Conservation (phyloP, 768 basidiomycete genomes). For the Lepiota subincarnata region DNA sequence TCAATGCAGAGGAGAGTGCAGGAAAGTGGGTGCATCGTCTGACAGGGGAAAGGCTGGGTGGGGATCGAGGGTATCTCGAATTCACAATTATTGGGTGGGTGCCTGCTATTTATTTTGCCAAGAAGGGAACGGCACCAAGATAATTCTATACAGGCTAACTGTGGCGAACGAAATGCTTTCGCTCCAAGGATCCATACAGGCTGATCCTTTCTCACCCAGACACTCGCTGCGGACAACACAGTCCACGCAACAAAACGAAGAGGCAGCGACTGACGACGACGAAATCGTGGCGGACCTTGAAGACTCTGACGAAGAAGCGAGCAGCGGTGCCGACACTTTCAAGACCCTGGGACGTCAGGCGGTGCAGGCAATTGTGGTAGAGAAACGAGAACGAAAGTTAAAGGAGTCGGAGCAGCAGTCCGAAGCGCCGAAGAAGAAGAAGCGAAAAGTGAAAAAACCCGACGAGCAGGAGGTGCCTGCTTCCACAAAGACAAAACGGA, state of each 20-base stretch:
- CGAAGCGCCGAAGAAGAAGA: slow-evolving; percentile 12
- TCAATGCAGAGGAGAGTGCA: slow-evolving; percentile 33
- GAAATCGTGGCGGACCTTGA: slow-evolving; percentile 13
- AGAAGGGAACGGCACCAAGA: slow-evolving; percentile 3
- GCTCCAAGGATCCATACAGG: slow-evolving; percentile 76
- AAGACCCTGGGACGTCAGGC: slow-evolving; percentile 18
- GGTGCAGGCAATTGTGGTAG: slow-evolving; percentile 15
- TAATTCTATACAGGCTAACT: slow-evolving; percentile 53
- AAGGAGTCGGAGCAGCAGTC: background rate
- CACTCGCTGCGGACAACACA: slow-evolving; percentile 34
- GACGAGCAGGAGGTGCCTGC: slow-evolving; percentile 16
- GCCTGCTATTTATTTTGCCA: background rate
- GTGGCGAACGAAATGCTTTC: slow-evolving; percentile 94
- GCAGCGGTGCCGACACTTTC: slow-evolving; percentile 19
- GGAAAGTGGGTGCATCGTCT: slow-evolving; percentile 79
- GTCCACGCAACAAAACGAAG: slow-evolving; percentile 17
- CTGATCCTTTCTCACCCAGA: slow-evolving; percentile 65
- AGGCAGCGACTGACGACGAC: slow-evolving; percentile 16
- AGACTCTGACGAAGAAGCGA: slow-evolving; percentile 14
- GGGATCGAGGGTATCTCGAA: slow-evolving; percentile 58
- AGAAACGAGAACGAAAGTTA: slow-evolving; percentile 11
- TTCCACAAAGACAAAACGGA: slow-evolving; percentile 12
- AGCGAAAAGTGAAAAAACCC: slow-evolving; percentile 22
- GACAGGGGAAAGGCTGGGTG: slow-evolving; percentile 70
- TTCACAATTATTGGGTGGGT: slow-evolving; percentile 89